These are phyloP conservation scores for Wallacemonas sp. DNA, from an alignment of 208 protist species.

Conservation along the genomic window DNA sequence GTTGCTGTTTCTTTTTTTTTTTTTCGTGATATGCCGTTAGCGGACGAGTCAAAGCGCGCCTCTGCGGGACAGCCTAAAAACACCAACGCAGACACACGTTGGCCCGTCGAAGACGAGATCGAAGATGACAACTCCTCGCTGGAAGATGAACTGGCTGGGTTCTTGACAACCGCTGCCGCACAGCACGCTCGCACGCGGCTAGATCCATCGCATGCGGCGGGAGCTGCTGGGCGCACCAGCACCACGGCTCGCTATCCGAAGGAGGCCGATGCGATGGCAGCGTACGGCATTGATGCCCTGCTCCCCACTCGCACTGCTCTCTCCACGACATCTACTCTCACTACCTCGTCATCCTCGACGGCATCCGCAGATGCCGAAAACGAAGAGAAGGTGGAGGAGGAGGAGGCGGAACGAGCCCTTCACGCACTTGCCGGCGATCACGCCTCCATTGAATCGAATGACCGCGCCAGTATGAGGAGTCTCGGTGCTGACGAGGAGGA, in stretches of 20 bases:
- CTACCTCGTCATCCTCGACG: background rate
- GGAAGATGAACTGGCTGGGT: constrained; percentile 14
- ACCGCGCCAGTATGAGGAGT: background rate
- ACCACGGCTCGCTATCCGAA: background rate
- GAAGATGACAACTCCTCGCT: background rate
- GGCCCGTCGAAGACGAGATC: background rate
- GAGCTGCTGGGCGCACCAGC: too few relatives aligned
- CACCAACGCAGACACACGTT: background rate
- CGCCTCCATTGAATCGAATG: background rate
- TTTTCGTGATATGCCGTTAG: too few relatives aligned
- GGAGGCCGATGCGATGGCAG: background rate
- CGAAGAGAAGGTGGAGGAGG: too few relatives aligned
- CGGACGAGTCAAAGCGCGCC: too few relatives aligned
- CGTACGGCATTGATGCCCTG: background rate
- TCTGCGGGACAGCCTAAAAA: too few relatives aligned
- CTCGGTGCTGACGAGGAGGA: background rate
- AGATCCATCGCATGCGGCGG: too few relatives aligned
- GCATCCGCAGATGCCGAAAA: background rate
- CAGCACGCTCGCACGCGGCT: background rate
- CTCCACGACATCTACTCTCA: constrained; percentile 2
- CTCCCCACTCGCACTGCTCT: background rate
- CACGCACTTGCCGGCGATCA: background rate
- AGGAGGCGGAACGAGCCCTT: too few relatives aligned
- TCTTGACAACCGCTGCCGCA: background rate
- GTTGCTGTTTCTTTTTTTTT: too few relatives aligned